Evolutionary conservation across 441 rosid species (phyloP), one percentile per base, ranked within the genome.

Genomic region (Isatis lusitanica): DNA sequence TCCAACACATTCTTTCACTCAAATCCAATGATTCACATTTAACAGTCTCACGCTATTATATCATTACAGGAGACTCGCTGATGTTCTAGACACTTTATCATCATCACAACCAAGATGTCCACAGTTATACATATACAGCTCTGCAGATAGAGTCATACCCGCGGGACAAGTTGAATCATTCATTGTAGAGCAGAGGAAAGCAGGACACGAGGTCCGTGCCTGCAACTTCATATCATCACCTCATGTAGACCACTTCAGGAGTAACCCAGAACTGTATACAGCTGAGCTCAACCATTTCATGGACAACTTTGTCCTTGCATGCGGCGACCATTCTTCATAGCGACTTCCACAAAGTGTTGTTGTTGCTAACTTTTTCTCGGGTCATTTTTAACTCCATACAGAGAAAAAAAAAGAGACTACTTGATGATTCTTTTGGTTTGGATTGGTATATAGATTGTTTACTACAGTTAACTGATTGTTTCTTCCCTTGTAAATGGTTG

Each of bases 221-320:
- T 93, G 99, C 83, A 87, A 95, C 86, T 95, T 95, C 79, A 85
- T 92, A 67, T 87, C 92, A 7, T 89, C 99, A 7, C 99, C 99
- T 9, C 99, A 95, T 42, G 98, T 95, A 0, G 99, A 95, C 80
- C 99, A 95, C 80, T 95, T 88, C 71, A 83, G 99, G 76, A 93
- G 85, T 79, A 94, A 95, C 80, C 99, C 99, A 1, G 78, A 89
- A 68, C 84, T 80, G 6, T 95, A 92, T 68, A 80, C 91, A 0
- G 70, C 82, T 43, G 89, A 92, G 83, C 97, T 95, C 48, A 85
- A 78, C 82, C 86, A 83, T 78, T 95, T 95, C 72, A 75, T 95
- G 81, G 90, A 91, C 58, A 91, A 89, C 63, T 84, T 68, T 56
- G 96, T 88, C 81, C 86, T 88, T 58, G 53, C 86, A 70, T 71